Base-by-base conservation (phyloP, 2,329 filamentous ascomycete species). In the Colletotrichum godetiae region DNA sequence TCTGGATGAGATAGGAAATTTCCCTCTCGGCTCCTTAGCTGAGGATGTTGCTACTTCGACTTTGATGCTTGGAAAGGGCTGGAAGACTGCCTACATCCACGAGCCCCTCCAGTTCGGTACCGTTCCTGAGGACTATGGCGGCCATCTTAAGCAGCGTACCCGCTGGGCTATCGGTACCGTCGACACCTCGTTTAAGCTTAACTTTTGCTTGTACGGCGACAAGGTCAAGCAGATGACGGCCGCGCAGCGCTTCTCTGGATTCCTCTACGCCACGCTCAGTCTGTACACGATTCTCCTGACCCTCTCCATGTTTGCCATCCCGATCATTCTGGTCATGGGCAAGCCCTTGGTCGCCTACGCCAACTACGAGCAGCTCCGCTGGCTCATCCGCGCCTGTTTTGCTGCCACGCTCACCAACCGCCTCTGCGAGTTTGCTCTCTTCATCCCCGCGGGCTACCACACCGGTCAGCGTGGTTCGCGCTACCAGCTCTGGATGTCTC, bases 401-500 rank as follows among this genome's bases (percentile, higher is more conserved):
- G 86, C 86, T 10, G 79, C 86, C 1, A 84, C 84, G 42, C 81
- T 89, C 1, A 78, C 82, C 66, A 89, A 88, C 78, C 87, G 89
- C n/a, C 66, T 91, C 1, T 88, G 86, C 79, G 89, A 91, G 77
- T 86, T 88, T 72, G 82, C 87, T n/a, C 84, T 89, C n/a, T 91
- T 87, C 78, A 84, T 90, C 13, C 89, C 89, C 0, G 85, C 88
- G 1, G 89, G 90, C 24, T 91, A 91, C 77, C 86, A 89, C 78
- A 88, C 88, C 12, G 89, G 88, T 4, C 88, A 90, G 79, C 85
- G 89, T 67, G 88, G 88, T 52, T 85, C 86, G 2, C 84, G 88
- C 4, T 88, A 88, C 74, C 87, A 90, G 79, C 82, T 91, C 33
- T 92, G 90, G 89, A 91, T 91, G 89, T 86, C 89, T 7, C 89